Evolutionary conservation across 1,139 yeast genomes (phyloP), one percentile per base, ranked within the genome.

Genomic region (Kurtzmaniella quercitrusa): DNA sequence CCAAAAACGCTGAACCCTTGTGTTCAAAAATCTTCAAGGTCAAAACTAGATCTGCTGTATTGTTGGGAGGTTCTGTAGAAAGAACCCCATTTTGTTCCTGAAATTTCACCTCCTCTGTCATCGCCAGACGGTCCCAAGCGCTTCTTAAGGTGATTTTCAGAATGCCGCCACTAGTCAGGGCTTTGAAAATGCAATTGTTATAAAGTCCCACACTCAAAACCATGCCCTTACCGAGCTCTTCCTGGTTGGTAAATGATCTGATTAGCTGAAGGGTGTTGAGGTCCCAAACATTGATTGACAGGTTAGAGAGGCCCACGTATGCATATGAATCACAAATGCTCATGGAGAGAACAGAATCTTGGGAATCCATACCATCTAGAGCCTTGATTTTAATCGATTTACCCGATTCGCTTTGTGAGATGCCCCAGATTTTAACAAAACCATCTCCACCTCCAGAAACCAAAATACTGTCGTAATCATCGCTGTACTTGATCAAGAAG

Each of bases 381-480:
- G 60, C 60, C 7, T 41, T 42, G 16, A 63, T 34, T 12, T 33
- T 2, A 57, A 59, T 25, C 38, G 65, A 48, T 16, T 52, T 44
- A 1, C 33, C 37, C 2, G 34, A 41, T 23, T 51, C 45, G 10
- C 41, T 40, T 1, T 23, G 12, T 1, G 45, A 45, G 18, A 68
- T 48, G 1, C 70, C 68, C 98, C 98, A 93, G 12, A 90, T 62
- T 53, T 86, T 87, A 19, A 86, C 78, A 2, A 77, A 57, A 0
- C 98, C 98, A 63, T 93, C 98, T 41, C 98, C 98, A 41, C 96
- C 96, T 27, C 95, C 94, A 33, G 72, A 63, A 2, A 68, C 57
- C 40, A 72, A 56, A 18, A 60, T 46, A 41, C 53, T 54, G 5
- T 50, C 52, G 44, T 48, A 57, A 16, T 46, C 44, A 6, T 48